These are phyloP conservation scores for Dalbergia cultrata DNA, from an alignment of 306 rosid species.

Conservation along the genomic window DNA sequence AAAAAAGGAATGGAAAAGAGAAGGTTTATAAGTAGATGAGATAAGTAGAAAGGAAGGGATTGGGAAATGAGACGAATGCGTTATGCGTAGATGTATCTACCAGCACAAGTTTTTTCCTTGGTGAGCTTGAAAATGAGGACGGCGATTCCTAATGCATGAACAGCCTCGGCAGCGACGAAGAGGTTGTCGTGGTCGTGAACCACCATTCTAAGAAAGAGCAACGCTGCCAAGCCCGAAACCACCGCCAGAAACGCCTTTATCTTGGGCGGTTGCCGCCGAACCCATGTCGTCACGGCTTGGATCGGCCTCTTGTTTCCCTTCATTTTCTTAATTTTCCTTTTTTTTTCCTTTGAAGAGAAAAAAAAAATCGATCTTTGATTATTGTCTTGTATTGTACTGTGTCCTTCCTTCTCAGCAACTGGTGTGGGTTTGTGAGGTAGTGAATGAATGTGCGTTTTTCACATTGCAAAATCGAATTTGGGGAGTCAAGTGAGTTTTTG, in stretches of 20 bases:
- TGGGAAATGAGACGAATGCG: neutral
- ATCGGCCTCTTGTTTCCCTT: conserved; percentile 60
- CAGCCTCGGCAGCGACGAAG: conserved; percentile 72
- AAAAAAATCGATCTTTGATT: no score
- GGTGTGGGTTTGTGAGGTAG: neutral
- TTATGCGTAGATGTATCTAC: conserved; percentile 24
- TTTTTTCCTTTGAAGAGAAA: neutral
- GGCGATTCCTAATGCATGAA: conserved; percentile 72
- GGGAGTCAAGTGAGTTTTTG: neutral
- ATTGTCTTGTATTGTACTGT: neutral
- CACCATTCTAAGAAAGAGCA: conserved; percentile 60
- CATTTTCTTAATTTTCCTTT: conserved; percentile 36
- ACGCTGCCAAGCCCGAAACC: conserved; percentile 50
- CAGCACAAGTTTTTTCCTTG: conserved; percentile 78
- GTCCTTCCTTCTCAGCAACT: no score
- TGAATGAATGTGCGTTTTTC: neutral
- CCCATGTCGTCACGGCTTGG: conserved; percentile 65
- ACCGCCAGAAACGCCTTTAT: conserved; percentile 65
- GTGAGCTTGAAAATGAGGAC: conserved; percentile 74
- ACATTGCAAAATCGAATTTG: neutral
- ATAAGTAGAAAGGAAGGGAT: no score
- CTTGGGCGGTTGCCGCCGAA: conserved; percentile 74
- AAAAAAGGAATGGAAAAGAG: no score
- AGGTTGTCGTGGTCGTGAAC: conserved; percentile 77
- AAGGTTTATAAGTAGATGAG: no score